A percentile compares a stretch with the other conserved stretches of the same genome.
Evolutionary conservation across 768 basidiomycete species (phyloP).

Genomic region (Rhodotorula kratochvilovae): DNA sequence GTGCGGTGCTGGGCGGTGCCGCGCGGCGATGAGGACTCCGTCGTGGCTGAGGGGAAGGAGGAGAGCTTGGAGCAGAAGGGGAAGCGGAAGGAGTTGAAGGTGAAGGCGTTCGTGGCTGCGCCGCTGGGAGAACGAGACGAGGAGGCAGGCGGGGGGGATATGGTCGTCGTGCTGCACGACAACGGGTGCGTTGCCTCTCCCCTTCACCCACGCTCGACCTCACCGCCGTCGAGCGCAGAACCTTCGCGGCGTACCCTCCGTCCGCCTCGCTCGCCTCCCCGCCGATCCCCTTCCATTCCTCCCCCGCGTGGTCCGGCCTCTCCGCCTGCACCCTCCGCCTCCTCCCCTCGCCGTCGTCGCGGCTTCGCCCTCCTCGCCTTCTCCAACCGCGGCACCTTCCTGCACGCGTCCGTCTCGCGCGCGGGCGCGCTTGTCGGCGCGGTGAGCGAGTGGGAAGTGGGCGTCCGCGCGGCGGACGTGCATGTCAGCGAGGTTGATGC

Average conservation of each 20-base stretch:
- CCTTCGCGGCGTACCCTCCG: too few relatives aligned
- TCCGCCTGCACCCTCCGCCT: slow-evolving; percentile 1
- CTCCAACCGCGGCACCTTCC: slow-evolving; percentile 1
- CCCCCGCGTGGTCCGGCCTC: background rate
- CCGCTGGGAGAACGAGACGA: background rate
- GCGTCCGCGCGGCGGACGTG: background rate
- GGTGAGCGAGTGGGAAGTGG: background rate
- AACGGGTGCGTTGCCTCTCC: slow-evolving; percentile 2
- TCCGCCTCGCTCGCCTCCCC: background rate
- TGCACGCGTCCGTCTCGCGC: background rate
- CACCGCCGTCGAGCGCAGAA: background rate
- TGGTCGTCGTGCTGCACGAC: background rate
- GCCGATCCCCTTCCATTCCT: background rate
- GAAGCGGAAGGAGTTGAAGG: background rate
- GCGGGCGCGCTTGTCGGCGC: background rate
- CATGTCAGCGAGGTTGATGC: background rate
- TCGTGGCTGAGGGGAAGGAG: too few relatives aligned
- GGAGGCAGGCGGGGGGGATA: background rate
- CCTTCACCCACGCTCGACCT: background rate
- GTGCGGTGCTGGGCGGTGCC: slow-evolving; percentile 9
- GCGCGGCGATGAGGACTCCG: too few relatives aligned
- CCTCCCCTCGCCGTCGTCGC: background rate
- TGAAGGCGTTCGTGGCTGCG: slow-evolving; percentile 18
- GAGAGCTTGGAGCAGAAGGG: too few relatives aligned
- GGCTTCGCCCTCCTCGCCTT: background rate